Percentiles rank a stretch among this genome's conserved stretches.
Evolutionary conservation across 768 basidiomycete genomes (phyloP).

Genomic region (Phaffia tasmanica): DNA sequence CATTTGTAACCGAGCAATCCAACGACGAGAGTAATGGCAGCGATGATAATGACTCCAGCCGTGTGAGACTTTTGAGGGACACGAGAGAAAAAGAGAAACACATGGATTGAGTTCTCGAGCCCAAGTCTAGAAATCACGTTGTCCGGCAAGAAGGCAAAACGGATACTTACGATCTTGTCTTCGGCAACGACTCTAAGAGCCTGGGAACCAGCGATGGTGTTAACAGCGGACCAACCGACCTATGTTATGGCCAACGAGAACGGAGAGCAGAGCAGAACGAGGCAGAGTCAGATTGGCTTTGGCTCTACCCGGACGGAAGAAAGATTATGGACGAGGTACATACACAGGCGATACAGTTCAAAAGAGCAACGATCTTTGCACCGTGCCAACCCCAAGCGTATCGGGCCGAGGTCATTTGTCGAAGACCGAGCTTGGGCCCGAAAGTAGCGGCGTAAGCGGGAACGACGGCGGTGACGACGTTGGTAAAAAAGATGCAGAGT

Average conservation of each 20-base stretch:
- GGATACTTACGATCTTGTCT: slow-evolving; percentile 2
- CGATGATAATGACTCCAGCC: slow-evolving; percentile 50
- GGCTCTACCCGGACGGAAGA: too few relatives aligned
- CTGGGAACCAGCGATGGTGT: slow-evolving; percentile 33
- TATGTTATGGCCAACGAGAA: too few relatives aligned
- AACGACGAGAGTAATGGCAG: slow-evolving; percentile 54
- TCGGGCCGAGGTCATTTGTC: slow-evolving; percentile 43
- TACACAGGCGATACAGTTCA: slow-evolving; percentile 41
- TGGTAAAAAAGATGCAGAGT: slow-evolving; percentile 21
- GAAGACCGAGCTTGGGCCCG: slow-evolving; percentile 41
- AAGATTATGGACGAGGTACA: too few relatives aligned
- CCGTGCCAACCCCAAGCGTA: slow-evolving; percentile 26
- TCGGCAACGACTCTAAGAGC: slow-evolving; percentile 29
- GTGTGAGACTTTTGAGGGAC: slow-evolving; percentile 3
- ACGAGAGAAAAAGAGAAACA: neutral
- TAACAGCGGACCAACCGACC: slow-evolving; percentile 42
- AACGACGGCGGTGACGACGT: slow-evolving; percentile 11
- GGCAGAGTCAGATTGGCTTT: too few relatives aligned
- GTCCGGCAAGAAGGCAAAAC: slow-evolving; percentile 18
- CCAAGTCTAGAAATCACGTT: too few relatives aligned
- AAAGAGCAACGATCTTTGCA: slow-evolving; percentile 26
- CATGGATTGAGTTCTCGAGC: neutral
- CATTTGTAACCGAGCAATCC: slow-evolving; percentile 28
- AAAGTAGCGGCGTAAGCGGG: slow-evolving; percentile 28
- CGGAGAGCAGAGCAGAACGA: too few relatives aligned